phyloP scores from a whole-genome alignment of 352 stramenopile genomes.

The Globisporangium solare region DNA sequence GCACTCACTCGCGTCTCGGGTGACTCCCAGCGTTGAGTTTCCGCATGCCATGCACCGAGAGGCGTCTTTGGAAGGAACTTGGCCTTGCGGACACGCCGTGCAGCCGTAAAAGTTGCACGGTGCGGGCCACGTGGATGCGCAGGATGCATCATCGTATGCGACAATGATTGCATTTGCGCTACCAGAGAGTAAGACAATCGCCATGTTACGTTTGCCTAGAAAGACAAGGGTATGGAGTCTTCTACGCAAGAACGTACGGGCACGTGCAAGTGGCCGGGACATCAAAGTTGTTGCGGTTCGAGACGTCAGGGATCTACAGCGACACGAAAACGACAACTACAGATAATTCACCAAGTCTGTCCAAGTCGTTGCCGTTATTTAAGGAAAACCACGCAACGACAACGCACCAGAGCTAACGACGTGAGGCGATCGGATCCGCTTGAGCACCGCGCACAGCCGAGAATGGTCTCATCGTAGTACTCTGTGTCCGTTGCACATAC shows the following conservation, averaged over 20 bases:
- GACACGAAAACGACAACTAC: too few species aligned
- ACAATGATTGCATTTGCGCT: slow-evolving; percentile 20
- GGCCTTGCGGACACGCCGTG: slow-evolving; percentile 24
- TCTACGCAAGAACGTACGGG: slow-evolving; percentile 17
- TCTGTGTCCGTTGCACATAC: slow-evolving; percentile 31
- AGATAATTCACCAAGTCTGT: background rate
- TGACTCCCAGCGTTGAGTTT: slow-evolving; percentile 47
- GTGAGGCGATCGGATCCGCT: slow-evolving; percentile 27
- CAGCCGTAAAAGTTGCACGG: slow-evolving; percentile 51
- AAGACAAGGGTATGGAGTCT: background rate
- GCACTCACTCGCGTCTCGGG: slow-evolving; percentile 35
- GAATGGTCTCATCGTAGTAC: slow-evolving; percentile 53
- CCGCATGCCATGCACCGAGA: slow-evolving; percentile 54
- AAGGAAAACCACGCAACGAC: background rate
- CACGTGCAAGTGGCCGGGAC: slow-evolving; percentile 39
- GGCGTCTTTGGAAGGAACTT: slow-evolving; percentile 39
- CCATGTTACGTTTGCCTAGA: background rate
- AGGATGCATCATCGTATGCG: slow-evolving; percentile 26
- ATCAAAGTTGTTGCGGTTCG: slow-evolving; percentile 15
- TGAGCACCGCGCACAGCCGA: slow-evolving; percentile 50
- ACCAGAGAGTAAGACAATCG: background rate
- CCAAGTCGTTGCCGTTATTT: background rate
- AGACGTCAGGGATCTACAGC: slow-evolving; percentile 30
- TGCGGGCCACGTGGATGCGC: slow-evolving; percentile 56
- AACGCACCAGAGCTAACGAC: slow-evolving; percentile 8